These are phyloP conservation scores for Sphaerulina musiva DNA, from an alignment of 2,329 filamentous ascomycete species.

Conservation along the genomic window DNA sequence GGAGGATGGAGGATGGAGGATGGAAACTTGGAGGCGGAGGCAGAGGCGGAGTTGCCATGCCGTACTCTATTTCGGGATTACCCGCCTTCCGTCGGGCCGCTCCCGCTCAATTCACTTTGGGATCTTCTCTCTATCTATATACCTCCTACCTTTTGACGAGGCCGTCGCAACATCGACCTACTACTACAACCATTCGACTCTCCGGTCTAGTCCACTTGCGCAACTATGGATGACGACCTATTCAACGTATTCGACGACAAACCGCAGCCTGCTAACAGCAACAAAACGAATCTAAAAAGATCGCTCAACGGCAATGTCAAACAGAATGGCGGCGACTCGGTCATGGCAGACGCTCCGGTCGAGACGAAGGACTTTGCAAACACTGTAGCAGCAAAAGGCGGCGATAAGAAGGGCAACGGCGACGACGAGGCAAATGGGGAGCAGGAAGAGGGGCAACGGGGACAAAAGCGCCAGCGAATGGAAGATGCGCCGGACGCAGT, in stretches of 20 bases:
- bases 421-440: constrained; percentile 22
- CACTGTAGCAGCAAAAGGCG: constrained; percentile 18
- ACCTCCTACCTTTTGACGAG: too few species aligned
- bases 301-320: constrained; percentile 76
- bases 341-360: constrained; percentile 37
- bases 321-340: constrained; percentile 37
- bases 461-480: constrained; percentile 58
- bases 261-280: constrained; percentile 13
- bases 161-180: too few species aligned
- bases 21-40: not conserved
- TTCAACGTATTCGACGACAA: constrained; percentile 34
- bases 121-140: not conserved
- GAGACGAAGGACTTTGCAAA: constrained; percentile 6
- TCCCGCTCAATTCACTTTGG: not conserved
- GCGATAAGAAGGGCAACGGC: constrained; percentile 21
- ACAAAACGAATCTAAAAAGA: constrained; percentile 65
- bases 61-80: not conserved
- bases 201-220: not conserved
- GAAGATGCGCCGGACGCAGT: constrained; percentile 67
- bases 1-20: not conserved
- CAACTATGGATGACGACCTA: constrained; percentile 26
- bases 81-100: not conserved
- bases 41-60: constrained; percentile 1
- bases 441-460: constrained; percentile 38
- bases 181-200: not conserved